Evolutionary conservation across 2,329 filamentous ascomycete genomes (phyloP).

Genomic region (Cyphellophora attinorum): DNA sequence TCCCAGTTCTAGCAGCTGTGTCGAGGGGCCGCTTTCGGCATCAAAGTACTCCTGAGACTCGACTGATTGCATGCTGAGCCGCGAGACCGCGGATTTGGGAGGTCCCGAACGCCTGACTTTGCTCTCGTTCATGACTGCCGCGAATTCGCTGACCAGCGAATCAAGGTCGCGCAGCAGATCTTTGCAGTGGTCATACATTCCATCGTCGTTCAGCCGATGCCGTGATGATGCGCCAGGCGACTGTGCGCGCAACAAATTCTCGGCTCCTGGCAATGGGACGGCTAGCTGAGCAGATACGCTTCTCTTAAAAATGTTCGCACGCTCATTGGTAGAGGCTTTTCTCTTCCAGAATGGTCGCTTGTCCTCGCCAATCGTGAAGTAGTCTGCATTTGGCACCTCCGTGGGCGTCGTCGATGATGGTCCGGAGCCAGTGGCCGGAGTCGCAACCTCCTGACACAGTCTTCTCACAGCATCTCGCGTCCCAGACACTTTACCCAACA

Average conservation of each 20-base stretch:
- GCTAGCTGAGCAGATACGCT: conserved; percentile 45
- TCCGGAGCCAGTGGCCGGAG: conserved; percentile 17
- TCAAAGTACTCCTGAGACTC: conserved; percentile 91
- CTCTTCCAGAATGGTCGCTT: conserved; percentile 85
- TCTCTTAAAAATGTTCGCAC: conserved; percentile 35
- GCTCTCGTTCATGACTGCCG: conserved; percentile 63
- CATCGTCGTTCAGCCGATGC: conserved; percentile 42
- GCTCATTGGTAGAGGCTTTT: conserved; percentile 49
- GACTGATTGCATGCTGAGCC: conserved; percentile 70
- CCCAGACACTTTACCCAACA: conserved; percentile 78
- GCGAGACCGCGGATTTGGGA: conserved; percentile 43
- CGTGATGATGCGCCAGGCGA: conserved; percentile 3
- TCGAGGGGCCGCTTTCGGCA: conserved; percentile 51
- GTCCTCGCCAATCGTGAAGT: conserved; percentile 33
- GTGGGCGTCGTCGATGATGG: conserved; percentile 14
- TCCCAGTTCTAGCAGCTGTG: conserved; percentile 66
- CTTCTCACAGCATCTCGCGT: conserved; percentile 81
- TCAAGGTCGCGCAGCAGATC: conserved; percentile 79
- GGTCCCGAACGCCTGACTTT: conserved; percentile 61
- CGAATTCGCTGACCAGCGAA: conserved; percentile 72
- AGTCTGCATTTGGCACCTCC: conserved; percentile 26
- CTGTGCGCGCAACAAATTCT: conserved; percentile 12
- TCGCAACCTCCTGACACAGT: conserved; percentile 61
- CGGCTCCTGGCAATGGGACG: conserved; percentile 33
- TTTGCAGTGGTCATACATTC: conserved; percentile 72